Evolutionary conservation across 2,329 filamentous ascomycete genomes (phyloP), one percentile per base, ranked within the genome.

Genomic region (Penicillium sp.): DNA sequence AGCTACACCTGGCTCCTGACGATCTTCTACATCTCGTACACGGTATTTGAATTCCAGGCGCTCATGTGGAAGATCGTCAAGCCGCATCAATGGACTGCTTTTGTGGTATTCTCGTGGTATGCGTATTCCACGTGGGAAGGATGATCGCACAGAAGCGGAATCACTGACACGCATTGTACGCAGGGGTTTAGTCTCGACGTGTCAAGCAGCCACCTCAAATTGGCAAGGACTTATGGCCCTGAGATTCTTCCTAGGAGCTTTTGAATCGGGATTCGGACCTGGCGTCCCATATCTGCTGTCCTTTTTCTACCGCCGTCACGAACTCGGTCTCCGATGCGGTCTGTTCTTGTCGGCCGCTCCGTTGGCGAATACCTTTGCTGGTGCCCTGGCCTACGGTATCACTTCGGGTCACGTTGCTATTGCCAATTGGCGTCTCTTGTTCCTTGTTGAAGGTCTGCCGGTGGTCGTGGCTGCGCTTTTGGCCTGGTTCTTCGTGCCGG

Each of bases 341-440:
- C 62, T 83, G 20, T 84, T 82, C 54, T 57, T 78, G 10, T 72
- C 74, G 18, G 72, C 73, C 0, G 82, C 83, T 0, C 83, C 84
- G 1, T 77, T 95, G 3, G 89, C 89, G 1, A 93, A 88, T 37
- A 85, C 84, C 1, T 91, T 95, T 64, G 88, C 89, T 0, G 84
- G 84, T 2, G 83, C 81, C 3, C 71, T 86, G 5, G 83, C 82
- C 1, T 86, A 82, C 50, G 81, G 78, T 4, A 85, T 88, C 62
- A 82, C 82, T 7, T 79, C 80, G 25, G 81, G 82, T 10, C 74
- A 78, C 58, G 72, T 75, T 2, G 64, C 72, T 13, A 66, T 88
- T 38, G 76, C 80, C 2, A 80, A 77, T 49, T 89, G 86, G 87
- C 77, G 82, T 53, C 64, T 85, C 9, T 63, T 87, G 53, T 83